Base-by-base conservation (phyloP, 805 yeast species). In the Pichia cephalocereana region DNA sequence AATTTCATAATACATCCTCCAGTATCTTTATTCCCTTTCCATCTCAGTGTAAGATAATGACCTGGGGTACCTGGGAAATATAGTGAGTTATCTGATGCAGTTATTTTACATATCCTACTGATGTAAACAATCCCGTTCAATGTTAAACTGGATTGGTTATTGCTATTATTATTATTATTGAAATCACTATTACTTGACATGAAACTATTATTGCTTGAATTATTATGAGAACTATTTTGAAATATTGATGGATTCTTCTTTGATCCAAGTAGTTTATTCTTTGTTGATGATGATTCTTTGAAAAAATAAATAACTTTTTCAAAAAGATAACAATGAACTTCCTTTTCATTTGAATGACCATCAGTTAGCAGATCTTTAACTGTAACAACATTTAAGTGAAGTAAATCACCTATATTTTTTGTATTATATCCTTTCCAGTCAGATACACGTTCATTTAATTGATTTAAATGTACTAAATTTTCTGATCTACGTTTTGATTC, bases 401-500 rank as follows among this genome's bases (percentile, higher is more conserved):
- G 67, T 50, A 93, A 74, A 50, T 87, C 95, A 27, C 99, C 99
- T 63, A 88, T 86, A 54, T 81, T 83, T 47, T 72, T 73, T 41
- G 84, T 70, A 50, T 82, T 80, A 62, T 87, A 88, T 23, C 96
- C 97, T 57, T 88, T 80, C 99, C 99, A 93, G 66, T 90, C 95
- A 23, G 74, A 71, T 11, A 91, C 95, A 49, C 90, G 77, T 19
- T 80, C 86, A 47, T 76, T 73, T 41, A 93, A 72, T 46, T 82
- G 83, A 55, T 77, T 79, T 40, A 86, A 72, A 37, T 79, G 75
- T 50, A 81, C 84, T 47, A 80, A 76, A 65, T 93, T 93, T 63
- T 93, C 99, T 2, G 93, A 82, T 54, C 86, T 74, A 66, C 99
- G 77, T 68, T 90, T 96, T 18, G 95, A 87, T 64, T 93, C 99